Percentiles rank a stretch among this genome's conserved stretches.
Evolutionary conservation across 1,139 yeast genomes (phyloP).

Genomic region (Suhomyces wounanorum): DNA sequence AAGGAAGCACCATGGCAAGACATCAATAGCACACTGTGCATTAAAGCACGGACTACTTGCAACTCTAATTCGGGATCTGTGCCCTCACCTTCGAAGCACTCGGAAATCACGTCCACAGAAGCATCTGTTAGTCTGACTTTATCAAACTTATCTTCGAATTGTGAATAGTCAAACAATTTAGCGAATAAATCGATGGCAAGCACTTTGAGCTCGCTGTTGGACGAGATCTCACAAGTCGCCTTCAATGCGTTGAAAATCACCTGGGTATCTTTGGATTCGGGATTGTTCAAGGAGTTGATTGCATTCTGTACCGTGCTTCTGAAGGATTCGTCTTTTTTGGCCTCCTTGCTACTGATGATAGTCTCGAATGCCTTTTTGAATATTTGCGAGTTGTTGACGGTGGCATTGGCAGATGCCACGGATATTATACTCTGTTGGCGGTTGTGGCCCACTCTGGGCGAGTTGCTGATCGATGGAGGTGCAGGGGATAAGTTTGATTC

Average conservation of each 20-base stretch:
- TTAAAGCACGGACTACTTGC: constrained; percentile 88
- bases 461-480: constrained; percentile 17
- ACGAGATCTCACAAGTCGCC: constrained; percentile 37
- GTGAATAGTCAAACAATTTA: constrained; percentile 46
- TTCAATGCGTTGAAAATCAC: constrained; percentile 44
- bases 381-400: constrained; percentile 40
- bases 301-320: constrained; percentile 38
- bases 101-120: constrained; percentile 81
- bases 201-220: constrained; percentile 34
- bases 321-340: constrained; percentile 41
- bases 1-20: constrained; percentile 91
- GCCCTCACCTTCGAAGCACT: constrained; percentile 88
- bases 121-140: constrained; percentile 71
- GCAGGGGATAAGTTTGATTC: not conserved
- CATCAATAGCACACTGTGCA: constrained; percentile 80
- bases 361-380: constrained; percentile 43
- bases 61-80: constrained; percentile 87
- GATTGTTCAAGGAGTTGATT: constrained; percentile 35
- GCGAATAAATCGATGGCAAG: constrained; percentile 49
- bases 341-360: constrained; percentile 40
- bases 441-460: constrained; percentile 7
- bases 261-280: constrained; percentile 35
- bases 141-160: constrained; percentile 39
- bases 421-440: constrained; percentile 26
- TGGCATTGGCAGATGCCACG: constrained; percentile 24